Base-by-base conservation (phyloP, 306 rosid species). In the Acacia confusa region DNA sequence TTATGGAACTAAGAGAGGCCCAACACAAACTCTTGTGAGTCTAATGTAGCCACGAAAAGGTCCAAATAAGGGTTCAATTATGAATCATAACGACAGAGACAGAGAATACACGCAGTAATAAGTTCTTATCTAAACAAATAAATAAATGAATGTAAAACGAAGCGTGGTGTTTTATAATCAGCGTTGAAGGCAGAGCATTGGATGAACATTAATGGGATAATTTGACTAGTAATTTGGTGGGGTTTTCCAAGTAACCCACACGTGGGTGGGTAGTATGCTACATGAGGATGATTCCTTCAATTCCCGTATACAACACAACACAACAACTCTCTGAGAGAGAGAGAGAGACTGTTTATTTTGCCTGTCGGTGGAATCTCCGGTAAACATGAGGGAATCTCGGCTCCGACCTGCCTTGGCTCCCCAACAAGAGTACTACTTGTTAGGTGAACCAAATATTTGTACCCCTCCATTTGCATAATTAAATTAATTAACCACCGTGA, bases 321-420 rank as follows among this genome's bases (percentile, higher is more conserved):
- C 6, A 41, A 2, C 19, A 30, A n/a, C n/a, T n/a, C n/a, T n/a
- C n/a, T n/a, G 34, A 30, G 34, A 30, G 34, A 30, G 34, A 30
- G 34, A 30, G 57, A 4, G 55, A 0, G n/a, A 0, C 19, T 17
- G n/a, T 50, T 17, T 50, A 1, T 50, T 47, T 0, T 52, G 19
- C 28, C 28, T 47, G 52, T 58, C 47, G 20, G 22, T 24, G 64
- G 73, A 79, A 83, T 74, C 78, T 79, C 78, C 81, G 72, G 74
- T 84, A 75, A 84, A 84, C 82, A 80, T 61, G 87, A 82, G 22
- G 66, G 41, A 16, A 25, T 55, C 25, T n/a, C 61, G 45, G 7
- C 75, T 53, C 84, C 72, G 52, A 48, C 32, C 48, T 76, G 87
- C 83, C 84, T 80, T 28, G 61, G 61, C 25, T 52, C 41, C 70